Evolutionary conservation across 2,329 filamentous ascomycete genomes (phyloP).

Genomic region (Colletotrichum brevisporum): DNA sequence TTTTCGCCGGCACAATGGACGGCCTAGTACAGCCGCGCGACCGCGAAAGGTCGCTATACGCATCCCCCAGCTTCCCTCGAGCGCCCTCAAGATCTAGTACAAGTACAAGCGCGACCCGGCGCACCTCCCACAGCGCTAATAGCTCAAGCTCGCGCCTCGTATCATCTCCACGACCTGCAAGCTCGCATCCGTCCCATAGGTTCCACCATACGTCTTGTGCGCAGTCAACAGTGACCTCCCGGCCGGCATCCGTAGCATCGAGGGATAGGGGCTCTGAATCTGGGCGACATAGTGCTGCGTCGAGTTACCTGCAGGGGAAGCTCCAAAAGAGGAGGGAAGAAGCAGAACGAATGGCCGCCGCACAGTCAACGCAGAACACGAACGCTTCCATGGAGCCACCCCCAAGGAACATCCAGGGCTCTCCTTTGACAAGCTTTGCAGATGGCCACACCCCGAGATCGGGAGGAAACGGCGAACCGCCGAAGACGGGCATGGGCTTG

Average conservation of each 20-base stretch:
- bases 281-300: constrained; percentile 57
- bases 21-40: constrained; percentile 22
- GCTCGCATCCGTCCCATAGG: constrained; percentile 55
- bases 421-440: constrained; percentile 53
- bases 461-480: constrained; percentile 54
- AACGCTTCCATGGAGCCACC: constrained; percentile 55
- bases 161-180: constrained; percentile 52
- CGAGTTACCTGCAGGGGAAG: constrained; percentile 68
- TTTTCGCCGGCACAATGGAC: constrained; percentile 33
- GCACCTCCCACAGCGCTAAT: constrained; percentile 57
- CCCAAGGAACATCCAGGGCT: constrained; percentile 52
- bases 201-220: constrained; percentile 57
- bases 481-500: constrained; percentile 69
- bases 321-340: constrained; percentile 66
- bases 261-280: constrained; percentile 59
- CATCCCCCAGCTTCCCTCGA: constrained; percentile 51
- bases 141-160: constrained; percentile 58
- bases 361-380: constrained; percentile 55
- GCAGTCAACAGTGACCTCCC: constrained; percentile 51
- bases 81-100: constrained; percentile 62
- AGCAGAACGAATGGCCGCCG: constrained; percentile 57
- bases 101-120: constrained; percentile 32
- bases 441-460: constrained; percentile 60
- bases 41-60: constrained; percentile 29
- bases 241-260: constrained; percentile 57